Conservation (phyloP, 2,329 filamentous ascomycete species). For the Alternaria dauci region DNA sequence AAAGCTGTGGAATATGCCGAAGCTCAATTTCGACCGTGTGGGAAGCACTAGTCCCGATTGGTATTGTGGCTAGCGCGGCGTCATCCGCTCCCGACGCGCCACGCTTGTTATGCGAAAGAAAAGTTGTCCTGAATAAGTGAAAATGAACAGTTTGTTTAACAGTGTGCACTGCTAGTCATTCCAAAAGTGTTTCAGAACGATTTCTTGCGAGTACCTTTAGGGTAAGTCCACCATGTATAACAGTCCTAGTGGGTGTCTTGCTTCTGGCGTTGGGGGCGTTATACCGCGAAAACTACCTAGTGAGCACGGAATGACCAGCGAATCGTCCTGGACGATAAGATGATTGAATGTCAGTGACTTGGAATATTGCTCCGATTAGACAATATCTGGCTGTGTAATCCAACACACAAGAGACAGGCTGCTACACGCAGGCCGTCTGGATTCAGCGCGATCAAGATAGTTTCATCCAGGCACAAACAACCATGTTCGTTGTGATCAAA, state of each 20-base stretch:
- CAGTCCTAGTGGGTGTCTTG: neutral
- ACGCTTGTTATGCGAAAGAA: neutral
- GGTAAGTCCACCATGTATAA: neutral
- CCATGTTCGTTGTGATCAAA: neutral
- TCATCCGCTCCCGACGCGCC: neutral
- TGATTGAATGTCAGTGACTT: neutral
- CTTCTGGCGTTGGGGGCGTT: no score
- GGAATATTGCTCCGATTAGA: neutral
- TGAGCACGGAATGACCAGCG: neutral
- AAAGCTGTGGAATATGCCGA: constrained; percentile 25
- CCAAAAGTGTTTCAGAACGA: neutral
- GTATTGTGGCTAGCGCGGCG: constrained; percentile 9
- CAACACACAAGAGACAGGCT: neutral
- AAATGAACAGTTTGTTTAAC: neutral
- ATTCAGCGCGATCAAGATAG: neutral
- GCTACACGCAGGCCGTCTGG: constrained; percentile 7
- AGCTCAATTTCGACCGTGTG: constrained; percentile 23
- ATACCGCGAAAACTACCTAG: neutral
- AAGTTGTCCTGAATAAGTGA: neutral
- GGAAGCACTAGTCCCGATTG: constrained; percentile 4
- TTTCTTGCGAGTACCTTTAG: neutral
- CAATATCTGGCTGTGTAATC: neutral
- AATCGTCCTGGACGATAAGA: neutral
- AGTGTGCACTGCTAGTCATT: no score
- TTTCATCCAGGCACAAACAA: neutral